phyloP scores from a whole-genome alignment of 768 basidiomycete genomes.

The Lactarius indigo region DNA sequence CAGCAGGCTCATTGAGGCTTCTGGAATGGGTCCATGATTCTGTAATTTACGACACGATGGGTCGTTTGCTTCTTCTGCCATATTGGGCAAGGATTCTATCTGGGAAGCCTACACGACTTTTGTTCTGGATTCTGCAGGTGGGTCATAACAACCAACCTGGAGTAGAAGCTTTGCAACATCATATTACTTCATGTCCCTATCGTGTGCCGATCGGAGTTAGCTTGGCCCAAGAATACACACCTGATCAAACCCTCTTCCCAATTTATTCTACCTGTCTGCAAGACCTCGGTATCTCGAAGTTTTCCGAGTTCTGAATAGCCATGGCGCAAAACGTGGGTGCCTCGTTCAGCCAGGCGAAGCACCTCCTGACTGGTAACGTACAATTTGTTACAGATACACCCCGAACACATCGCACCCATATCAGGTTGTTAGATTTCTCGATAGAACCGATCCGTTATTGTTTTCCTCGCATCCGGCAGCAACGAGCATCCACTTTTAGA shows the following conservation, averaged over 20 bases:
- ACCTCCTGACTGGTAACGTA: neutral
- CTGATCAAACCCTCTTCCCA: neutral
- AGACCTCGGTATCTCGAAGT: neutral
- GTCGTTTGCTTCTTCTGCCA: neutral
- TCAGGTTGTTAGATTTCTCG: neutral
- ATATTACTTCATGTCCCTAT: conserved; percentile 1
- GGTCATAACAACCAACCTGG: neutral
- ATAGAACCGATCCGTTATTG: neutral
- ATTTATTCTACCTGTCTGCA: neutral
- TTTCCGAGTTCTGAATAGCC: neutral
- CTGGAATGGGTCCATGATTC: neutral
- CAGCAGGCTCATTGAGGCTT: neutral
- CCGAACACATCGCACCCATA: neutral
- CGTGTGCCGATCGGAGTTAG: conserved; percentile 8
- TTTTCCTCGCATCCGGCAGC: neutral
- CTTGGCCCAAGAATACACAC: neutral
- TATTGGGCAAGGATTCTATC: neutral
- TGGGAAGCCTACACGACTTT: neutral
- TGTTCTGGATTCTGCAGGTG: conserved; percentile 3
- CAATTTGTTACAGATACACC: neutral
- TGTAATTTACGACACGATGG: neutral
- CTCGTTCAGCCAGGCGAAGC: no score
- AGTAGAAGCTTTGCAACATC: neutral
- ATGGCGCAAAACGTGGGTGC: neutral
- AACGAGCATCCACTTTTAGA: neutral